Base-by-base conservation (phyloP, 805 yeast species). In the Barnettozyma californica region DNA sequence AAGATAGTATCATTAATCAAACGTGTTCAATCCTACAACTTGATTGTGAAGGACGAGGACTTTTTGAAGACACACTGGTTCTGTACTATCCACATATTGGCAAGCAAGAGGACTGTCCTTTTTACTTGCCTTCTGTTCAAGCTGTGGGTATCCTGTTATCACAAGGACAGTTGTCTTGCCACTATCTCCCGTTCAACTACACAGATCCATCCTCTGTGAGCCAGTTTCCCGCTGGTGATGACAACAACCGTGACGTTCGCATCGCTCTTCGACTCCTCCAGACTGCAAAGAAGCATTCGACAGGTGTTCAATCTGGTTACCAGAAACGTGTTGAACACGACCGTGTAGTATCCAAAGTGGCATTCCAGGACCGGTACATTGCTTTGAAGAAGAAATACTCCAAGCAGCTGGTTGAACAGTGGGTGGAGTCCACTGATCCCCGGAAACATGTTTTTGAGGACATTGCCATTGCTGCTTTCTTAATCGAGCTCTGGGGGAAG, bases 401-500 rank as follows among this genome's bases (percentile, higher is more conserved):
- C 0, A 78, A 83, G 25, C 66, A 69, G 16, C 68, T 92, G 43
- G 90, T 90, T 11, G 87, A 83, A 37, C 77, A 75, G 54, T 92
- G 98, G 98, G 81, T 76, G n/a, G 98, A 92, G 66, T 81, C 84
- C 27, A 92, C 98, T 2, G 97, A 92, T 66, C 97, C 97, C 3
- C 78, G 84, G 57, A 92, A 92, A 64, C 98, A 92, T 68, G 97
- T 92, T 0, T 92, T 91, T 68, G 98, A 92, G 70, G 98, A 92
- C 64, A 78, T 92, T 46, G 95, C 96, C 4, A 91, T 92, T 56
- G 97, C 97, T 1, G 96, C 97, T 0, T 92, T 92, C 57, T 71
- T 92, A 52, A 87, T 92, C 25, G 96, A 88, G 67, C 73, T 87
- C 33, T 92, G 98, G 98, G 66, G 66, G 8, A 69, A 74, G 41